Evolutionary conservation across 257 asterid genomes (phyloP).

Genomic region (Solanum ahanhuiri): DNA sequence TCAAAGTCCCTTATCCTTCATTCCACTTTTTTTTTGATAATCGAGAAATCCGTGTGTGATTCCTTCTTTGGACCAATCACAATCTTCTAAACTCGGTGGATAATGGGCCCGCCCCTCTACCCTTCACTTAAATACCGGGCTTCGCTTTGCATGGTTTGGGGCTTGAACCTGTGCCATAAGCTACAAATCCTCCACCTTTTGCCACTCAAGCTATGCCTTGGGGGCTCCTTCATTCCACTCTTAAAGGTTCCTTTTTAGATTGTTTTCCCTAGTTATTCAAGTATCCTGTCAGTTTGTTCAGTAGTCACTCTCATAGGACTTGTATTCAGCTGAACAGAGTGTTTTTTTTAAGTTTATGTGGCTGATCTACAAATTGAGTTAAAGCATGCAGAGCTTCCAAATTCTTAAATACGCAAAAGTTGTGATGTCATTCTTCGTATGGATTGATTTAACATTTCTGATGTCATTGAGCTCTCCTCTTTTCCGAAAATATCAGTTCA

Average conservation of each 20-base stretch:
- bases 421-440: neutral
- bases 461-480: neutral
- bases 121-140: neutral
- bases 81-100: neutral
- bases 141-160: neutral
- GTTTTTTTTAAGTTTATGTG: neutral
- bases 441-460: neutral
- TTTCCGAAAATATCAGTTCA: neutral
- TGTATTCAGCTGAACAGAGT: neutral
- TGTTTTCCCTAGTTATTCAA: neutral
- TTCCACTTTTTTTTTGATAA: neutral
- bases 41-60: neutral
- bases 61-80: neutral
- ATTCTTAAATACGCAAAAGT: neutral
- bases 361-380: neutral
- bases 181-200: neutral
- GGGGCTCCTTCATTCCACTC: neutral
- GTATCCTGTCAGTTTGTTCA: neutral
- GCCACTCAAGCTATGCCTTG: neutral
- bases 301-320: neutral
- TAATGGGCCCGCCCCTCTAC: neutral
- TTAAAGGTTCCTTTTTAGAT: neutral
- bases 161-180: neutral
- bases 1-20: neutral
- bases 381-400: neutral